These are phyloP conservation scores for Capronia coronata DNA, from an alignment of 2,329 filamentous ascomycete genomes.

Conservation along the genomic window DNA sequence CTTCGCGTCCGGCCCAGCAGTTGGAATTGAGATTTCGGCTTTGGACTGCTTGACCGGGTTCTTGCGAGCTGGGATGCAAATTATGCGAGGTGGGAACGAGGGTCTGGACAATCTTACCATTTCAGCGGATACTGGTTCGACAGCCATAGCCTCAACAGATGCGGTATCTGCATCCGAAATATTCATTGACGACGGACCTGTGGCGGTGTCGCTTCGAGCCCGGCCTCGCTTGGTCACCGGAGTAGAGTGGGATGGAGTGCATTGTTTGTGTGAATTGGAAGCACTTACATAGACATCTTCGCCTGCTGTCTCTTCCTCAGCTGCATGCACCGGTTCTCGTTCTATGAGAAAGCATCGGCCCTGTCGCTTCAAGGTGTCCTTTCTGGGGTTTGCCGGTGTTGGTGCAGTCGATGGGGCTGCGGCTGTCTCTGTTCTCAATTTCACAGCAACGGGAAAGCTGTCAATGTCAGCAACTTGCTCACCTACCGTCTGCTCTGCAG, in stretches of 20 bases:
- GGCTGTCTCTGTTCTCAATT: neutral
- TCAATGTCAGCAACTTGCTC: neutral
- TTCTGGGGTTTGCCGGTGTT: neutral
- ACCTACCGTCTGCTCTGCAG: neutral
- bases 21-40: neutral
- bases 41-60: too few species aligned
- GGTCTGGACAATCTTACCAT: neutral
- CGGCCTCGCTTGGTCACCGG: neutral
- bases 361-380: neutral
- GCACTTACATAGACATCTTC: neutral
- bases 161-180: too few species aligned
- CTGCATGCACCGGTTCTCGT: neutral
- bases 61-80: neutral
- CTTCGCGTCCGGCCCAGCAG: neutral
- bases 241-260: neutral
- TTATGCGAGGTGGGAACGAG: neutral
- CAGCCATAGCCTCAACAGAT: neutral
- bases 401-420: neutral
- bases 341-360: neutral
- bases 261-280: neutral
- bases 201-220: neutral
- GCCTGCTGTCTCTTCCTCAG: neutral
- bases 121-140: neutral
- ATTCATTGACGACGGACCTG: too few species aligned
- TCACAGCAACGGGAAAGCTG: neutral